Evolutionary conservation across 2,329 filamentous ascomycete genomes (phyloP).

Genomic region (Cladosporium sphaerospermum): DNA sequence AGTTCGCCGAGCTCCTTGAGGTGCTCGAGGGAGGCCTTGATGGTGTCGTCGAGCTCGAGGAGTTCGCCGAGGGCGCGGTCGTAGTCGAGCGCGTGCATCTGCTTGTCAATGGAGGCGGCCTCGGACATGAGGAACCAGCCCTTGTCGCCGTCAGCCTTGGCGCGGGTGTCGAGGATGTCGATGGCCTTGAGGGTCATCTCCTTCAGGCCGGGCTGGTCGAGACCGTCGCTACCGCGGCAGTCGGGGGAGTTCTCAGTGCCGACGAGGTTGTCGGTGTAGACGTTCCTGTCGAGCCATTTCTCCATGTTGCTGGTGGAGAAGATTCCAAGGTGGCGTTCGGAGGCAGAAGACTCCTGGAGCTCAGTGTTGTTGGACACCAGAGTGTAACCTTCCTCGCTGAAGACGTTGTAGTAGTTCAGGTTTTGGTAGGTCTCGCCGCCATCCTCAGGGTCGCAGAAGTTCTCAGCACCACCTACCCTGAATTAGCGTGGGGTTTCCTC

Average conservation of each 20-base stretch:
- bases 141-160: constrained; percentile 48
- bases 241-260: constrained; percentile 62
- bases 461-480: constrained; percentile 59
- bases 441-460: constrained; percentile 56
- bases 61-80: constrained; percentile 79
- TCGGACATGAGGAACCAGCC: constrained; percentile 88
- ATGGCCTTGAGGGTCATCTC: constrained; percentile 87
- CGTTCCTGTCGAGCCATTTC: constrained; percentile 80
- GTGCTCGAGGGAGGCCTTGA: constrained; percentile 66
- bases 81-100: constrained; percentile 82
- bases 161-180: constrained; percentile 63
- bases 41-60: constrained; percentile 77
- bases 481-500: background rate
- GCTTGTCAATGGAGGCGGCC: constrained; percentile 80
- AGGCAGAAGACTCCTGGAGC: constrained; percentile 52
- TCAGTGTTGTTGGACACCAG: constrained; percentile 69
- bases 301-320: constrained; percentile 71
- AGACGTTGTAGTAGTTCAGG: constrained; percentile 67
- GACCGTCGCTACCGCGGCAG: constrained; percentile 57
- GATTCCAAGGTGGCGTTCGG: constrained; percentile 64
- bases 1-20: constrained; percentile 60
- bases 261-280: constrained; percentile 66
- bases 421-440: constrained; percentile 59
- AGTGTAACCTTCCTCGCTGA: constrained; percentile 65
- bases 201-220: constrained; percentile 75